Conservation (phyloP, 306 rosid genomes). For the Malus asiatica region DNA sequence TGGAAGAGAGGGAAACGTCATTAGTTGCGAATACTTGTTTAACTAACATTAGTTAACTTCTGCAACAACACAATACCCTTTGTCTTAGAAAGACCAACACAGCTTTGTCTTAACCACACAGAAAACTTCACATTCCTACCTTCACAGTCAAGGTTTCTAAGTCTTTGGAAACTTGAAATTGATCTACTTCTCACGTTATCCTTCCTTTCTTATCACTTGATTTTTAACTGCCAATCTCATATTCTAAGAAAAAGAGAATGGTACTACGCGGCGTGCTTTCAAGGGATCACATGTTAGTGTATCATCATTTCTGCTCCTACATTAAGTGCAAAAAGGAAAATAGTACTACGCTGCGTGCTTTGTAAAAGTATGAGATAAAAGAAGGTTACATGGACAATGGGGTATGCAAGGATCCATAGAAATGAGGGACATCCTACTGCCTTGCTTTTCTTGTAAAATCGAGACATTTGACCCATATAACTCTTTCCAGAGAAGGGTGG, state of each 20-base stretch:
- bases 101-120: background rate
- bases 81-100: background rate
- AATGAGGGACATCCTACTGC: slow-evolving; percentile 77
- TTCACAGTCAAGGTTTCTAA: background rate
- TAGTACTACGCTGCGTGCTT: too few relatives aligned
- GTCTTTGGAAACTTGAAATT: too few relatives aligned
- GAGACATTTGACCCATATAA: slow-evolving; percentile 42
- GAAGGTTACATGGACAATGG: slow-evolving; percentile 48
- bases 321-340: too few relatives aligned
- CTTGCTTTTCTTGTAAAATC: slow-evolving; percentile 56
- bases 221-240: background rate
- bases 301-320: too few relatives aligned
- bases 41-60: background rate
- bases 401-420: slow-evolving; percentile 45
- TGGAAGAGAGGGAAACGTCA: slow-evolving; percentile 1
- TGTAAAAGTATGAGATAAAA: background rate
- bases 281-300: too few relatives aligned
- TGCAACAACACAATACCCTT: background rate
- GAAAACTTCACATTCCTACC: background rate
- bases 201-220: too few relatives aligned
- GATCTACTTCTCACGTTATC: too few relatives aligned
- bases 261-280: too few relatives aligned
- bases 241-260: background rate
- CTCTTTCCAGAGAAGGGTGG: slow-evolving; percentile 89
- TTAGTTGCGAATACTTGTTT: background rate